Base-by-base conservation (phyloP, 768 basidiomycete species). In the Neoboletus subvelutipes region DNA sequence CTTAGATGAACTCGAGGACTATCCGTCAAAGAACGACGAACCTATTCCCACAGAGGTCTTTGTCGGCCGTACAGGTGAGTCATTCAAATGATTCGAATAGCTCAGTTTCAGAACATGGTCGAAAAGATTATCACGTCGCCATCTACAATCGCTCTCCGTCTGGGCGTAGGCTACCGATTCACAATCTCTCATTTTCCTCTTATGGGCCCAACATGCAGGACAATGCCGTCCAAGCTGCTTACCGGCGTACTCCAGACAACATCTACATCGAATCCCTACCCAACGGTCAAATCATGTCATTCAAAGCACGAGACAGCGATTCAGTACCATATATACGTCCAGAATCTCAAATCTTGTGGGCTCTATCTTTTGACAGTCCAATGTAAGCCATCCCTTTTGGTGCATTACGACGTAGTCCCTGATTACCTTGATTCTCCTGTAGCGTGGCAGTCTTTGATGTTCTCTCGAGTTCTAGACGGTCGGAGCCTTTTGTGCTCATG, bases 161-260 rank as follows among this genome's bases (percentile, higher is more conserved):
- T 4, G 68, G 71, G 24, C 70, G 71, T 9, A 71, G 67, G 18
- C 67, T 80, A 7, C 82, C 80, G 22, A 76, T 84, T 13, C 96
- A 98, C 64, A 90, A 90, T 52, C 81, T 98, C 17, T 85, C 87
- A 0, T 97, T 94, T 72, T 96, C 95, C 0, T 84, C 87, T 0
- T 98, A 98, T 71, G 92, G 94, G 0, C 94, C 96, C 6, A 95
- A 95, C 70, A 93, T 89, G 67, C 86, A 88, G 71, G 92, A 95
- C 68, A 83, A 81, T 60, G 74, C 81, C 9, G 65, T 86, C 13
- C 94, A 96, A 67, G 74, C 83, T 5, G 70, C 82, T 11, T 98
- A 96, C 76, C 80, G 79, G 8, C 85, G 80, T 37, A 88, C 91
- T 2, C 84, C 85, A 39, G 94, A 97, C 70, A 81, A 87, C 57